A percentile compares a stretch with the other conserved stretches of the same genome.
Conservation (phyloP, 176 grass and related monocot genomes). For the Musa beccarii region DNA sequence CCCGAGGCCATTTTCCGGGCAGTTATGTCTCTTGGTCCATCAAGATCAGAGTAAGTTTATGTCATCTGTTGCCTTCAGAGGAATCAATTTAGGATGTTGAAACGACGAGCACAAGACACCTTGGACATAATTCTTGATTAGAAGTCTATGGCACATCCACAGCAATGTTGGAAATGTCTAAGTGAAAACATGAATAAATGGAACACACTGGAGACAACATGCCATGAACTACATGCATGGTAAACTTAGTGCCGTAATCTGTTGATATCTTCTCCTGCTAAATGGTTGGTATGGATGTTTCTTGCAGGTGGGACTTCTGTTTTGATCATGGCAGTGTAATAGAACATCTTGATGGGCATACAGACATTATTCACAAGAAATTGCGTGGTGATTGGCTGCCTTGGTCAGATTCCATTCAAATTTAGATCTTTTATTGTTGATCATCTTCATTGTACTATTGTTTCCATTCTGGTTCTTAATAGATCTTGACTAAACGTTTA, state of each 20-base stretch:
- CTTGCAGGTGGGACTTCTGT: constrained; percentile 37
- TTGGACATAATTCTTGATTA: not conserved
- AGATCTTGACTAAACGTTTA: not conserved
- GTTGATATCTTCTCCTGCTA: not conserved
- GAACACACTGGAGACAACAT: not conserved
- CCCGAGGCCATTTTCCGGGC: constrained; percentile 10
- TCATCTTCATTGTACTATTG: not conserved
- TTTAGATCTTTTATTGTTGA: not conserved
- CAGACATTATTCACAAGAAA: constrained; percentile 29
- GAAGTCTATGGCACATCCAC: not conserved
- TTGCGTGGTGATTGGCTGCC: constrained; percentile 24
- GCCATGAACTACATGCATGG: not conserved
- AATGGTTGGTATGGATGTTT: not conserved
- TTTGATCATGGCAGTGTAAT: constrained; percentile 7
- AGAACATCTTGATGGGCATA: constrained; percentile 23
- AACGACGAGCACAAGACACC: no score
- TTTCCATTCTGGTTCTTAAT: not conserved
- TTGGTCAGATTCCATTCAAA: constrained; percentile 6
- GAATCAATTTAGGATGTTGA: no score
- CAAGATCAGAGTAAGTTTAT: constrained; percentile 23
- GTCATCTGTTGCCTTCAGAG: no score
- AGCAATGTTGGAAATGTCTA: not conserved
- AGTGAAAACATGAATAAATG: not conserved
- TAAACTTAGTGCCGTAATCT: not conserved
- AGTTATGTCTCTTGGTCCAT: constrained; percentile 28